These are phyloP conservation scores for Extremus antarcticus DNA, from an alignment of 495 filamentous ascomycete genomes.

Conservation along the genomic window DNA sequence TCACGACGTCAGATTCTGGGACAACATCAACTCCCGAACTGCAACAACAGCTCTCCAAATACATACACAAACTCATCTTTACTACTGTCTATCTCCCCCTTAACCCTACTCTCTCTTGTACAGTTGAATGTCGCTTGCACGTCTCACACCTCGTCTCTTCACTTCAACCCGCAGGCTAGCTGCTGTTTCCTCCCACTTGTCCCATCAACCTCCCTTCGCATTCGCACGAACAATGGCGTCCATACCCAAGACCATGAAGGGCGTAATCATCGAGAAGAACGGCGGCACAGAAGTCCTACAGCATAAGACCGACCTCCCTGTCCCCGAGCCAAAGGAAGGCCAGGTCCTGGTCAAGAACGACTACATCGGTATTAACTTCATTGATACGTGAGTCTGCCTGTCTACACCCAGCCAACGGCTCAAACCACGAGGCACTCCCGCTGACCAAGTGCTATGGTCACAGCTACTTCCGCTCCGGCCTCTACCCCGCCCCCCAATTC, in stretches of 20 bases:
- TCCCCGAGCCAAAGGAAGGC: constrained; percentile 56
- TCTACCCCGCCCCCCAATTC: constrained; percentile 59
- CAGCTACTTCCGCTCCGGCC: constrained; percentile 82
- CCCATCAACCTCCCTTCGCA: background rate
- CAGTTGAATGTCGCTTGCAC: constrained; percentile 13
- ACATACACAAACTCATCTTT: background rate
- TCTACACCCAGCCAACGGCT: too few species aligned
- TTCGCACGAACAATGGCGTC: constrained; percentile 35
- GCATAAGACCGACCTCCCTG: constrained; percentile 61
- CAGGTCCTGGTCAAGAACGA: constrained; percentile 80
- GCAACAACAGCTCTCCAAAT: background rate
- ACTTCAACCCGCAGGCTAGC: constrained; percentile 7
- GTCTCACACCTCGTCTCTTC: constrained; percentile 2
- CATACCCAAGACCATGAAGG: constrained; percentile 58
- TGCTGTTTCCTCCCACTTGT: constrained; percentile 7
- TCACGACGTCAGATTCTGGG: background rate
- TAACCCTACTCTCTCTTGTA: background rate
- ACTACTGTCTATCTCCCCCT: background rate
- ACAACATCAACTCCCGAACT: background rate
- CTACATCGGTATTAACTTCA: constrained; percentile 80
- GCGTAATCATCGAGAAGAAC: constrained; percentile 58
- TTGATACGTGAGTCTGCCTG: constrained; percentile 48
- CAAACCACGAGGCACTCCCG: background rate
- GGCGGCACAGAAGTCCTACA: constrained; percentile 73
- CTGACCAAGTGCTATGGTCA: constrained; percentile 1